Base-by-base conservation (phyloP, 352 stramenopile species). In the Globisporangium ultimum region DNA sequence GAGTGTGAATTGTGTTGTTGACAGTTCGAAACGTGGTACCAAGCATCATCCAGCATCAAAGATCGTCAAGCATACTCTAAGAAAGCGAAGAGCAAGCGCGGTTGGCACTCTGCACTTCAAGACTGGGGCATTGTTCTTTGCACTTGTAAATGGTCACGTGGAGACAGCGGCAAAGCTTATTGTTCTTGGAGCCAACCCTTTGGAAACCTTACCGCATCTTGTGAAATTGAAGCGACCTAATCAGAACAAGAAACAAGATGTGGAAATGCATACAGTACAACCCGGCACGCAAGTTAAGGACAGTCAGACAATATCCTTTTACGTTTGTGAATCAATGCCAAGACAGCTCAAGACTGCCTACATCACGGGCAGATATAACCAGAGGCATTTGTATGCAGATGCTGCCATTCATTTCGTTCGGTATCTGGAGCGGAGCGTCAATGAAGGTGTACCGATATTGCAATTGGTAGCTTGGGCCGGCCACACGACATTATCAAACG, bases 111-210 rank as follows among this genome's bases (percentile, higher is more conserved):
- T 71, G 15, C 53, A 53, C 52, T 46, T 55, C 36, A 58, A 71
- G 14, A 56, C 49, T 34, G 76, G 76, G 2, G 61, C 76, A 18
- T 48, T 88, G 15, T 85, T 67, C 55, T 89, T 76, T 45, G 72
- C 79, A 12, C 71, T 89, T 10, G 69, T 74, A 13, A 60, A 86
- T 42, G 79, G 79, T 1, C 76, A 89, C 43, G 49, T 68, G 9
- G 58, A 87, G 41, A 89, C 79, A 13, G 76, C 75, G 54, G 65
- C 72, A 18, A 80, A 81, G 34, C 66, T 89, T 18, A 58, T 89
- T 9, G 79, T 87, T 8, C 45, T 89, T 7, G 79, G 76, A 40
- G 71, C 76, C 6, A 59, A 75, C n/a, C 68, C 75, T 41, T 58
- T 86, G 34, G 66, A 81, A 17, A 71, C 68, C 13, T 54, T 89